Evolutionary conservation across 2,329 filamentous ascomycete genomes (phyloP), one percentile per base, ranked within the genome.

Genomic region (Aspergillus sp.): DNA sequence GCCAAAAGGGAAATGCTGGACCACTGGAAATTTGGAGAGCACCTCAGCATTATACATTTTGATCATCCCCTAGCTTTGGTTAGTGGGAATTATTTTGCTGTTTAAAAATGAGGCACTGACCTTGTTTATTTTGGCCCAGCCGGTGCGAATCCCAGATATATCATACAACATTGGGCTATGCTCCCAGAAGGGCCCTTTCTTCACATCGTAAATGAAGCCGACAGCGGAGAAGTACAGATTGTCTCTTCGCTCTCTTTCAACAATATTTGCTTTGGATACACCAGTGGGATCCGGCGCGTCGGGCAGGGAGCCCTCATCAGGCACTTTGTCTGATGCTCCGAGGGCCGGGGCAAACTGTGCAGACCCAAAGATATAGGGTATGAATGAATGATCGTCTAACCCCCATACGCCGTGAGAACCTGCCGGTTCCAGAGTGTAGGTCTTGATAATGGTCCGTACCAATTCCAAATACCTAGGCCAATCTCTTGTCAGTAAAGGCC

Each of bases 21-120:
- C 92, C 2, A 99, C 95, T 2, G 95, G 95, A 71, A 97, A 97
- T 75, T 99, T 99, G 45, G 90, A 91, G 14, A 99, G 82, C 3
- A 99, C 95, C 79, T 99, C 95, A 18, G 91, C 95, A 66, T 96
- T 92, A 79, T 94, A 99, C 95, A 99, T 99, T 78, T 98, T 99
- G 70, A 99, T 87, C 95, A 99, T 98, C 54, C 95, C 95, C 88
- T 90, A 24, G 2, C 31, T 60, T 18, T 18, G 16, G 45, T 67
- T 50, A 66, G 52, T 29, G 29, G 5, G 10, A 12, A 2, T 2
- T 5, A 12, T 7, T 10, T 16, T 1, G 6, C 9, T 49, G 22
- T 16, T 29, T 4, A 6, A 22, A 24, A 6, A 3, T 14, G 3
- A 39, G 20, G 32, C 12, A 12, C 24, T 26, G 22, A 58, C 85